Evolutionary conservation across 352 stramenopile species (phyloP).

Genomic region (Pythium biforme): DNA sequence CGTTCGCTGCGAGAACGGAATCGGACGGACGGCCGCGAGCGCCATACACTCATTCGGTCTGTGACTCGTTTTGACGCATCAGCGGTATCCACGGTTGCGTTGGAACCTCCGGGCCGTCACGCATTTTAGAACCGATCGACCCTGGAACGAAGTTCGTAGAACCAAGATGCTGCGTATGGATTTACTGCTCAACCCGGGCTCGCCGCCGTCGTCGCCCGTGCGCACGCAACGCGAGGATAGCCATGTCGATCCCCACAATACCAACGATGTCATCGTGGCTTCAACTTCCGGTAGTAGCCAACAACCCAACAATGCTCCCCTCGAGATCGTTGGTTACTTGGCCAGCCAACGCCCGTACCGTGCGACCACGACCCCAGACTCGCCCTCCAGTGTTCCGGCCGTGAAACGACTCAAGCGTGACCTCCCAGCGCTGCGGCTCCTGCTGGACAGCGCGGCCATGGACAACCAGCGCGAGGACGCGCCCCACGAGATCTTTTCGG

Average conservation of each 20-base stretch:
- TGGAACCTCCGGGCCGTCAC: not conserved
- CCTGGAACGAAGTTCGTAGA: too few relatives aligned
- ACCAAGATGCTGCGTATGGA: slow-evolving; percentile 26
- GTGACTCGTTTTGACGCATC: not conserved
- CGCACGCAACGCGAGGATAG: not conserved
- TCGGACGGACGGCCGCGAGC: not conserved
- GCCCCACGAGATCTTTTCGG: slow-evolving; percentile 24
- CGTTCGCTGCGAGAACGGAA: slow-evolving; percentile 17
- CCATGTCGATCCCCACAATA: not conserved
- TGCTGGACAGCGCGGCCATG: slow-evolving; percentile 13
- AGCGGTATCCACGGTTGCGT: not conserved
- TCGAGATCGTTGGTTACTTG: not conserved
- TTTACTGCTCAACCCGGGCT: slow-evolving; percentile 23
- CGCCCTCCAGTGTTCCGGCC: not conserved
- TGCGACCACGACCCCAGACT: not conserved
- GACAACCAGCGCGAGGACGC: slow-evolving; percentile 27
- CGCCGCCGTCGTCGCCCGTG: slow-evolving; percentile 17
- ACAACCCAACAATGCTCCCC: too few relatives aligned
- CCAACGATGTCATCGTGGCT: not conserved
- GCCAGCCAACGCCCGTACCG: not conserved
- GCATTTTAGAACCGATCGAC: too few relatives aligned
- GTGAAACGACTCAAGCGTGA: slow-evolving; percentile 18
- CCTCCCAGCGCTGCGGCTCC: slow-evolving; percentile 16
- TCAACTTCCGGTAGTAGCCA: too few relatives aligned
- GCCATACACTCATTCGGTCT: too few relatives aligned